Conservation (phyloP, 2,329 filamentous ascomycete genomes). For the Hymenoscyphus linearis region DNA sequence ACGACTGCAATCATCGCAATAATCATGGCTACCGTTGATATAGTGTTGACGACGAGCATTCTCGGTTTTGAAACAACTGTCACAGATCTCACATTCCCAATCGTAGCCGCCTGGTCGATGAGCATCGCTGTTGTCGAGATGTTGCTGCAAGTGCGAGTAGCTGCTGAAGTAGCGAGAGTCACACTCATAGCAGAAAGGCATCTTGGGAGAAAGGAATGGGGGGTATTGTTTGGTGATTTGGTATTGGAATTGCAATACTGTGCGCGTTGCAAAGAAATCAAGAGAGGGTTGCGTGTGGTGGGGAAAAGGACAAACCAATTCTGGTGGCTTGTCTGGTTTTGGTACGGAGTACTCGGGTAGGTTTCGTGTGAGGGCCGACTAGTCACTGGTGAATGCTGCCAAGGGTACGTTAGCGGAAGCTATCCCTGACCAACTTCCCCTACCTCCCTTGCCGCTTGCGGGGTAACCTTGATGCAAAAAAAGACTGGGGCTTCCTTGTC, state of each 20-base stretch:
- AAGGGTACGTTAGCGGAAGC: too few relatives aligned
- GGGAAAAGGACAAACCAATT: too few relatives aligned
- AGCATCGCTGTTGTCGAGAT: slow-evolving; percentile 15
- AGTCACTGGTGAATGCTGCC: too few relatives aligned
- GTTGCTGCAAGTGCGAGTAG: slow-evolving; percentile 10
- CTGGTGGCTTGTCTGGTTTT: too few relatives aligned
- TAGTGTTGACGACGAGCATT: slow-evolving; percentile 21
- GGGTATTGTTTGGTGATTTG: neutral
- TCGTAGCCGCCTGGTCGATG: slow-evolving; percentile 9
- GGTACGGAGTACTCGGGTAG: too few relatives aligned
- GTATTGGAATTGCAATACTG: neutral
- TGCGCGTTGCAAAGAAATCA: neutral
- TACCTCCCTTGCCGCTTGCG: too few relatives aligned
- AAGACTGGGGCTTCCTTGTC: too few relatives aligned
- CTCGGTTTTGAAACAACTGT: slow-evolving; percentile 11
- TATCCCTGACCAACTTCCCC: too few relatives aligned
- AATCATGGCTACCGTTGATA: slow-evolving; percentile 14
- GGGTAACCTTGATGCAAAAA: too few relatives aligned
- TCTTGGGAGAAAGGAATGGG: neutral
- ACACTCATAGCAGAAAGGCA: neutral
- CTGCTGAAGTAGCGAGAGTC: neutral
- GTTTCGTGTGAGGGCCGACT: too few relatives aligned
- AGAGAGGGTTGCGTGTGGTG: too few relatives aligned
- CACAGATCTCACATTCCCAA: slow-evolving; percentile 21
- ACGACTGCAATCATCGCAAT: slow-evolving; percentile 19